Evolutionary conservation across 306 rosid genomes (phyloP).

Genomic region (Quillaja saponaria): DNA sequence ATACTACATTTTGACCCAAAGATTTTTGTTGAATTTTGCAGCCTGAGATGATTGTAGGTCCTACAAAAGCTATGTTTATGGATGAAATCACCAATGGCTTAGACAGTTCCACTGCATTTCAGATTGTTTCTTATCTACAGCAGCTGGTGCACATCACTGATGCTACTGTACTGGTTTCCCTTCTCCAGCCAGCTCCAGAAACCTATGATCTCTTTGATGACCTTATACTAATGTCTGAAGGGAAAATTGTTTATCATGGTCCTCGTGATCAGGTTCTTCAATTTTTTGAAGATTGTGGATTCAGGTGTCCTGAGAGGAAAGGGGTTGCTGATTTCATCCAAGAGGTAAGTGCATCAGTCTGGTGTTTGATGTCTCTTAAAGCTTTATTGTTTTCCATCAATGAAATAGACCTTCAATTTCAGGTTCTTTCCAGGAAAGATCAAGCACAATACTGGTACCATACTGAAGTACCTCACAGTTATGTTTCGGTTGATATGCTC

Average conservation of each 20-base stretch:
- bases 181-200: slow-evolving; percentile 61
- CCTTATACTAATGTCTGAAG: slow-evolving; percentile 43
- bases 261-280: slow-evolving; percentile 41
- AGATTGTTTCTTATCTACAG: background rate
- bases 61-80: slow-evolving; percentile 30
- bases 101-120: slow-evolving; percentile 16
- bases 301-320: slow-evolving; percentile 52
- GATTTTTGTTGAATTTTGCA: no score
- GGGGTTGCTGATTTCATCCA: slow-evolving; percentile 52
- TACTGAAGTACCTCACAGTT: slow-evolving; percentile 16
- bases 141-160: slow-evolving; percentile 13
- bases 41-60: slow-evolving; percentile 56
- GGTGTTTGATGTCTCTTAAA: background rate
- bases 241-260: slow-evolving; percentile 51
- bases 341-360: slow-evolving; percentile 19
- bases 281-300: slow-evolving; percentile 50
- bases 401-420: no score
- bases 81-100: slow-evolving; percentile 9
- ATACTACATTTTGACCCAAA: no score
- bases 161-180: slow-evolving; percentile 32
- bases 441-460: slow-evolving; percentile 48
- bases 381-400: no score
- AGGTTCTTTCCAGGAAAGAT: slow-evolving; percentile 35
- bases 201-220: slow-evolving; percentile 54
- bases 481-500: slow-evolving; percentile 35